phyloP scores from a whole-genome alignment of 345 rosid genomes.

The Euclidium syriacum region DNA sequence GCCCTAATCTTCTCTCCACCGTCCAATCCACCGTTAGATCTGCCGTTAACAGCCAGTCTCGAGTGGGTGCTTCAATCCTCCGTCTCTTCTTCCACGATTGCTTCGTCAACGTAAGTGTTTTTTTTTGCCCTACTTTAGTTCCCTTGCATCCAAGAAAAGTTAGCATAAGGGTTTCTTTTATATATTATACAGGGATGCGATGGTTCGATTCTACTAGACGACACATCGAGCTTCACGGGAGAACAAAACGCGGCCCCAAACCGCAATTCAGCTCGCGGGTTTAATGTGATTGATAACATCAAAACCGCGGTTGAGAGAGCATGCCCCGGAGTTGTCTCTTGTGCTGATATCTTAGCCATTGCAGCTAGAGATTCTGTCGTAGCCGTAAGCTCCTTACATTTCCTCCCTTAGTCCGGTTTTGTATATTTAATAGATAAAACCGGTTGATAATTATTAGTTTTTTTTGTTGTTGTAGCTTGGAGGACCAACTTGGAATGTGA shows the following conservation, averaged over 20 bases:
- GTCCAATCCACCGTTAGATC: conserved; percentile 45
- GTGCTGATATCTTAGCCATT: conserved; percentile 75
- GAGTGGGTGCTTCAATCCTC: conserved; percentile 77
- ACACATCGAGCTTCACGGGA: conserved; percentile 69
- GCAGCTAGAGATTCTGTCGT: conserved; percentile 66
- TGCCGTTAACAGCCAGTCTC: conserved; percentile 50
- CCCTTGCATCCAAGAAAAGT: conserved; percentile 12
- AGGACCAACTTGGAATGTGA: conserved; percentile 76
- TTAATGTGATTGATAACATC: conserved; percentile 58
- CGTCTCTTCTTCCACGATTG: conserved; percentile 93
- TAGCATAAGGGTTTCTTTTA: not conserved
- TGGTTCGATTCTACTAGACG: conserved; percentile 76
- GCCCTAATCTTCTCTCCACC: conserved; percentile 50
- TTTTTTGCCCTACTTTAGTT: not conserved
- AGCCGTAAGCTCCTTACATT: conserved; percentile 31
- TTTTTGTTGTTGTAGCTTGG: conserved; percentile 51
- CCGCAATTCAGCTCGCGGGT: conserved; percentile 68
- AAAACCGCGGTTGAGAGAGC: conserved; percentile 69
- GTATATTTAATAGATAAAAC: not conserved
- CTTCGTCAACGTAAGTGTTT: conserved; percentile 65
- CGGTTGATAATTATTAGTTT: not conserved
- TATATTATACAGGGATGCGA: conserved; percentile 60
- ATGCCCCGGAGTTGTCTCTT: conserved; percentile 82
- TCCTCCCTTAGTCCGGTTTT: not conserved
- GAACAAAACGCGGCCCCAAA: conserved; percentile 75